Evolutionary conservation across 305 asterid genomes (phyloP), one percentile per base, ranked within the genome.

Genomic region (Fraxinus sp.): DNA sequence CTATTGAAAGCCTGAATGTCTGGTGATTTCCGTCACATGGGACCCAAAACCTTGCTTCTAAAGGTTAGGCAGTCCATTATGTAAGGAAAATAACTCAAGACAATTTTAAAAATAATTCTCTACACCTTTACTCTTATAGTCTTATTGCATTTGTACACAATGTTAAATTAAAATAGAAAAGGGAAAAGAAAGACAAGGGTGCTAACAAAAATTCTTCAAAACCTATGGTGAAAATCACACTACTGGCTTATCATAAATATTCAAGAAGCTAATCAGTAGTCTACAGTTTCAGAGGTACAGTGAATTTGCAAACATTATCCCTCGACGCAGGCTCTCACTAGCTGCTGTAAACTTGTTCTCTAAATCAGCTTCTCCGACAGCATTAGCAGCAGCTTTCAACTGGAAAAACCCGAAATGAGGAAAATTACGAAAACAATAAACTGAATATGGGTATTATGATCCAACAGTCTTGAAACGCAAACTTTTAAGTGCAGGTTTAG

Each of bases 231-330:
- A 66, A 66, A 24, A 66, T 10, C 74, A 24, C 77, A 26, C 57
- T 24, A 11, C 66, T 30, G 36, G 71, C 79, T 41, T 43, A 46
- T 10, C 46, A 71, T 66, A 37, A 3, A 66, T 28, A 11, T 68
- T 57, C 46, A 68, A 62, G 16, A 62, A 62, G 72, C 72, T 62
- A 10, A 68, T 30, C 18, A 0, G 8, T 68, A 11, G 5, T 41
- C 79, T 59, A 70, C 81, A 77, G 36, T 62, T 80, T 91, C 85
- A 94, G 68, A 93, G 97, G 82, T 96, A 95, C 57, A 96, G 83
- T 32, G 99, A 96, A 89, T 96, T 96, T 16, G 99, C 98, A 89
- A 96, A 96, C 99, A 95, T 96, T 57, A 96, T 95, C 74, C 98
- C 98, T 30, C 97, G 96, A 0, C 97, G 97, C 76, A 97, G 95